These are phyloP conservation scores for Leptographium lundbergii DNA, from an alignment of 2,329 filamentous ascomycete genomes.

Conservation along the genomic window DNA sequence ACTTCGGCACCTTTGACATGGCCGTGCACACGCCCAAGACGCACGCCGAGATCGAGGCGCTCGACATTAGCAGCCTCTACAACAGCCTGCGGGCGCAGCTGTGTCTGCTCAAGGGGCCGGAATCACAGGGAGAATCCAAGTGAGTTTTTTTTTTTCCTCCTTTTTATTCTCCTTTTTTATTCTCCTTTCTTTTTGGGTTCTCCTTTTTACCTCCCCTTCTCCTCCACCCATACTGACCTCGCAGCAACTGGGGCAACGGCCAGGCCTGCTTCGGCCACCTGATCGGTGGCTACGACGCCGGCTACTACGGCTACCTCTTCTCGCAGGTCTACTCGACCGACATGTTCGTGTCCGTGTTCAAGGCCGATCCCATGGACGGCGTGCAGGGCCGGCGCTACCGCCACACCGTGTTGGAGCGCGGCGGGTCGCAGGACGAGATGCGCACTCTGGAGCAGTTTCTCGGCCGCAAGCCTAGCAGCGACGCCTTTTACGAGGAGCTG, in stretches of 20 bases:
- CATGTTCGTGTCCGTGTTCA: slow-evolving; percentile 77
- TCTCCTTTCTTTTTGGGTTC: background rate
- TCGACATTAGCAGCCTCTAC: slow-evolving; percentile 56
- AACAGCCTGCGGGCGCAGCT: slow-evolving; percentile 63
- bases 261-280: slow-evolving; percentile 73
- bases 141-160: slow-evolving; percentile 22
- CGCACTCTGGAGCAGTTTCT: slow-evolving; percentile 65
- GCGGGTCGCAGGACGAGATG: slow-evolving; percentile 73
- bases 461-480: slow-evolving; percentile 60
- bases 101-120: slow-evolving; percentile 60
- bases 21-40: slow-evolving; percentile 57
- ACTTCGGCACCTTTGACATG: slow-evolving; percentile 80
- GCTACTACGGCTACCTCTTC: slow-evolving; percentile 66
- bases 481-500: slow-evolving; percentile 70
- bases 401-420: slow-evolving; percentile 65
- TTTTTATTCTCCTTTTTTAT: background rate
- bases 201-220: background rate
- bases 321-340: slow-evolving; percentile 73
- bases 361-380: slow-evolving; percentile 64
- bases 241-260: slow-evolving; percentile 59
- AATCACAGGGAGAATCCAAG: slow-evolving; percentile 45
- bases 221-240: background rate
- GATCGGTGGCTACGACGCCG: slow-evolving; percentile 74
- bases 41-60: slow-evolving; percentile 53
- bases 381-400: slow-evolving; percentile 64